A percentile compares a stretch with the other conserved stretches of the same genome.
Conservation (phyloP, 2,329 filamentous ascomycete species). For the Alternaria sp. region DNA sequence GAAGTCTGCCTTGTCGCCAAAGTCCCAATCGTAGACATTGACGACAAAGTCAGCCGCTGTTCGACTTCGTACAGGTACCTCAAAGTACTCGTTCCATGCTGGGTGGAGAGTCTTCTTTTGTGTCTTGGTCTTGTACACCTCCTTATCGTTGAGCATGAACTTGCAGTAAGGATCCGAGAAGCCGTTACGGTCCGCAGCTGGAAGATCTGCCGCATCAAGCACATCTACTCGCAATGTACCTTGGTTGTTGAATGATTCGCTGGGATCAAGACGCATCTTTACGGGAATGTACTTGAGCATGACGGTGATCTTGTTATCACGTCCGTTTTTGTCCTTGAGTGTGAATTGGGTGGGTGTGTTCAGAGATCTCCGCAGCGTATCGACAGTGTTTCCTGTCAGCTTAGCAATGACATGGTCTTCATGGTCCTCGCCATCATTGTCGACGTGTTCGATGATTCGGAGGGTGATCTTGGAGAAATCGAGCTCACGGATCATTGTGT, state of each 20-base stretch:
- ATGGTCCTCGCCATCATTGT: conserved; percentile 72
- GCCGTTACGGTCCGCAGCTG: conserved; percentile 92
- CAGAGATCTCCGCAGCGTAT: conserved; percentile 86
- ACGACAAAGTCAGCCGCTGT: conserved; percentile 84
- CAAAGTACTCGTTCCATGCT: conserved; percentile 96
- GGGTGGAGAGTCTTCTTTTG: conserved; percentile 97
- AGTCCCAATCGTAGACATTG: conserved; percentile 94
- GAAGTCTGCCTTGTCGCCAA: conserved; percentile 92
- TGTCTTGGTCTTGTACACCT: conserved; percentile 93
- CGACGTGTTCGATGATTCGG: conserved; percentile 80
- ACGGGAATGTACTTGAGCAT: conserved; percentile 95
- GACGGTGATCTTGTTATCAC: conserved; percentile 81
- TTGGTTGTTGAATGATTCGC: conserved; percentile 99
- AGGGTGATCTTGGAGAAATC: conserved; percentile 94
- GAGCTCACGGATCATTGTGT: conserved; percentile 95
- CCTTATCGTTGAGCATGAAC: conserved; percentile 87
- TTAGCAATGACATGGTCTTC: conserved; percentile 81
- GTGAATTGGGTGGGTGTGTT: conserved; percentile 88
- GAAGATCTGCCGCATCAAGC: conserved; percentile 84
- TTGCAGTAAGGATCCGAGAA: conserved; percentile 98
- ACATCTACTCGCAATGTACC: conserved; percentile 94
- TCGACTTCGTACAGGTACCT: conserved; percentile 80
- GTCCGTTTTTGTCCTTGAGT: conserved; percentile 79
- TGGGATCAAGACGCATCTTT: conserved; percentile 91
- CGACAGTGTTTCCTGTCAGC: conserved; percentile 82